These are phyloP conservation scores for Rosa persica DNA, from an alignment of 306 rosid species.

Conservation along the genomic window DNA sequence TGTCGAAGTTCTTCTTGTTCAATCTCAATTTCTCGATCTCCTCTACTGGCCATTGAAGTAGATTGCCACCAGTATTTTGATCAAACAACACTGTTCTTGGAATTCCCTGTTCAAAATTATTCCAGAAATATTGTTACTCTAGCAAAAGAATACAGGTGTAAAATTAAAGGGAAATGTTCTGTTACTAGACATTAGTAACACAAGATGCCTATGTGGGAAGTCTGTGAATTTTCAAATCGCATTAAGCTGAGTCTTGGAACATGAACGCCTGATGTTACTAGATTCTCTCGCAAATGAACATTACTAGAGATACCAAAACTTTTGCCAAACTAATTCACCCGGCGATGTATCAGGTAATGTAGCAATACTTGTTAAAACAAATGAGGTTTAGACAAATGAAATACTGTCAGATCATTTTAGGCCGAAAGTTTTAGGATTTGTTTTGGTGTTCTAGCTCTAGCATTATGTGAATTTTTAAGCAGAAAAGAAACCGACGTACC, in stretches of 20 bases:
- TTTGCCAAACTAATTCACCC: too few species aligned
- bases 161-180: background rate
- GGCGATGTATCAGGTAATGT: too few species aligned
- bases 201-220: too few species aligned
- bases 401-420: background rate
- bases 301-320: too few species aligned
- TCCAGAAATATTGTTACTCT: constrained; percentile 2
- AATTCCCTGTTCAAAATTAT: constrained; percentile 44
- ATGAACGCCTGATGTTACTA: too few species aligned
- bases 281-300: too few species aligned
- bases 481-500: constrained; percentile 31
- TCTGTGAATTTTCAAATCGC: too few species aligned
- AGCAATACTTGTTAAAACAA: too few species aligned
- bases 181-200: background rate
- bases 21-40: constrained; percentile 73
- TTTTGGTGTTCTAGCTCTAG: background rate
- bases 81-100: constrained; percentile 77
- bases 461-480: background rate
- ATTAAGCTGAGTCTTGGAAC: too few species aligned
- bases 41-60: constrained; percentile 87
- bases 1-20: constrained; percentile 41
- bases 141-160: background rate
- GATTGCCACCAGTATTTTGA: constrained; percentile 58
- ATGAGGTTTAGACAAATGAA: background rate
- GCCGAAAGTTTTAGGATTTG: too few species aligned